A percentile compares a stretch with the other conserved stretches of the same genome.
These are phyloP conservation scores for Gentiana macrophylla DNA, from an alignment of 257 asterid species.

Conservation along the genomic window DNA sequence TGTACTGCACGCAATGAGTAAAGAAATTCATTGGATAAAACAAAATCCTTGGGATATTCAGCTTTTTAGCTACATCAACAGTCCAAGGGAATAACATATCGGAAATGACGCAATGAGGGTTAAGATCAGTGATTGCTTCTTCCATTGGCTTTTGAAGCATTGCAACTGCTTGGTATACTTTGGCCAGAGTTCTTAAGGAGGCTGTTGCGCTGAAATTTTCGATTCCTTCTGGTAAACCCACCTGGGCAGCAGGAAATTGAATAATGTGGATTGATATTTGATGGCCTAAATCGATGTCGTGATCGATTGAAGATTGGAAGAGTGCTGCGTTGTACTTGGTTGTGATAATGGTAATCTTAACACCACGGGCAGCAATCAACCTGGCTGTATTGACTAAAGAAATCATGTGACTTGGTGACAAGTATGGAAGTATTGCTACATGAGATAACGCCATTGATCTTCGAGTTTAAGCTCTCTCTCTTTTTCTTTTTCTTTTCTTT, in stretches of 20 bases:
- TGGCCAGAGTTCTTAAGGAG: neutral
- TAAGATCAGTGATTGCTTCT: neutral
- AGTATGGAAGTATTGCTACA: slow-evolving; percentile 19
- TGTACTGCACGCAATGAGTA: slow-evolving; percentile 8
- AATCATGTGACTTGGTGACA: slow-evolving; percentile 23
- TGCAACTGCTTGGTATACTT: slow-evolving; percentile 1
- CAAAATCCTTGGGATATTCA: slow-evolving; percentile 20
- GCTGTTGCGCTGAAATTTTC: slow-evolving; percentile 13
- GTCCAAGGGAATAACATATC: slow-evolving; percentile 25
- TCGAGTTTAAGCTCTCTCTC: neutral
- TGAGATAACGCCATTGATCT: slow-evolving; percentile 3
- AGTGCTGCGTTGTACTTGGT: slow-evolving; percentile 15
- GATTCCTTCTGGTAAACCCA: slow-evolving; percentile 18
- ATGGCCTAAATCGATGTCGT: slow-evolving; percentile 8
- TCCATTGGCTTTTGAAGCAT: slow-evolving; percentile 15
- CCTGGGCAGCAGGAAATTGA: slow-evolving; percentile 11
- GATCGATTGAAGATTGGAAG: slow-evolving; percentile 9
- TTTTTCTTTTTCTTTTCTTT: too few relatives aligned
- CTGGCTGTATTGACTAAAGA: slow-evolving; percentile 20
- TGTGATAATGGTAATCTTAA: slow-evolving; percentile 18
- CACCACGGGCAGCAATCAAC: slow-evolving; percentile 23
- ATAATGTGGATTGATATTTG: slow-evolving; percentile 16
- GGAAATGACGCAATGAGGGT: slow-evolving; percentile 18
- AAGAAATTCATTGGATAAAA: slow-evolving; percentile 9
- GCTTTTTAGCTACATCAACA: slow-evolving; percentile 11